Conservation (phyloP, 768 basidiomycete species). For the Mycena epipterygia region DNA sequence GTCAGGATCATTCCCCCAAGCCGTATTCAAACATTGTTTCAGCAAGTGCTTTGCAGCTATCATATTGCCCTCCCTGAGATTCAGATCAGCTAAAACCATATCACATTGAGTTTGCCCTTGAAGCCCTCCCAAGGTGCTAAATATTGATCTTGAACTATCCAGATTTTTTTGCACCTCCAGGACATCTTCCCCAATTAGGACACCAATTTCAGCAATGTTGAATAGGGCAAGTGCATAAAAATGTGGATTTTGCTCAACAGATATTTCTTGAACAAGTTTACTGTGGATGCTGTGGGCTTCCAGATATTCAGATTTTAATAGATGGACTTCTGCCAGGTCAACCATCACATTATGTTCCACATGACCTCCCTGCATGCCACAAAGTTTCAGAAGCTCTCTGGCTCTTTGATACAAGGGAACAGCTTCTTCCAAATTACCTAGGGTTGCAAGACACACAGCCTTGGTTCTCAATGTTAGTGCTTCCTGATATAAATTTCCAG, state of each 20-base stretch:
- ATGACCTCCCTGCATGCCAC: neutral
- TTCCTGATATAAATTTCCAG: neutral
- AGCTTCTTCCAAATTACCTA: neutral
- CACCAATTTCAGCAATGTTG: neutral
- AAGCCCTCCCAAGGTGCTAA: neutral
- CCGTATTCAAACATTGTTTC: neutral
- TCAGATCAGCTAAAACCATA: neutral
- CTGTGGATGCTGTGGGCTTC: neutral
- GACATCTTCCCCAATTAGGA: neutral
- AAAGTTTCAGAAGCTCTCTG: neutral
- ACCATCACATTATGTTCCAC: neutral
- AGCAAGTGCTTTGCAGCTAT: neutral
- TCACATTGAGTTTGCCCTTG: neutral
- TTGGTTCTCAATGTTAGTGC: neutral
- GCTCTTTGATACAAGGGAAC: neutral
- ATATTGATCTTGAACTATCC: neutral
- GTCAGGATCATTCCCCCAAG: neutral
- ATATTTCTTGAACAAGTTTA: neutral
- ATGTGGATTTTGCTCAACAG: neutral
- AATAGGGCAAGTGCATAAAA: neutral
- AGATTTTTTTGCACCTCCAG: neutral
- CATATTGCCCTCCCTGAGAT: neutral
- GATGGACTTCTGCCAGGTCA: neutral
- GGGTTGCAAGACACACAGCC: neutral
- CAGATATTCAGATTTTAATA: neutral